Conservation (phyloP, 2,329 filamentous ascomycete species). For the Neocucurbitaria cava region DNA sequence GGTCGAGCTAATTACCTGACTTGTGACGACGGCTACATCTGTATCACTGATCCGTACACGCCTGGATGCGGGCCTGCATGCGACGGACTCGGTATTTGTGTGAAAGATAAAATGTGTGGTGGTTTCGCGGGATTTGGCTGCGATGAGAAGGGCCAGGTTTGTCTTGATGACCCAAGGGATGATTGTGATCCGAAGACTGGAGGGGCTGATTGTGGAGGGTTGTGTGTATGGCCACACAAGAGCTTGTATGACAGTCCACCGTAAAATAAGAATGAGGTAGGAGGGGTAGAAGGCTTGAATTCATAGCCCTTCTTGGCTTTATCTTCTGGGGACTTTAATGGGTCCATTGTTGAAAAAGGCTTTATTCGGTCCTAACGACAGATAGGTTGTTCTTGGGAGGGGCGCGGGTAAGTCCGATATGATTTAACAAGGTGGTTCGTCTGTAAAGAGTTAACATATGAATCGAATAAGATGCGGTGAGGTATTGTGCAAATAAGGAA, state of each 20-base stretch:
- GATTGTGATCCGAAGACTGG: slow-evolving; percentile 50
- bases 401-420: no score
- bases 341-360: no score
- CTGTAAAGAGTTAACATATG: no score
- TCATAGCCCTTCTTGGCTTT: not conserved
- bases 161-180: slow-evolving; percentile 54
- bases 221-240: slow-evolving; percentile 46
- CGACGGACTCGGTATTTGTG: slow-evolving; percentile 45
- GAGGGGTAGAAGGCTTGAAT: not conserved
- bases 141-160: slow-evolving; percentile 38
- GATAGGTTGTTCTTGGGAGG: no score
- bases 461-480: no score
- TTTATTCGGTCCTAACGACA: no score
- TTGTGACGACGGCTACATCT: slow-evolving; percentile 26
- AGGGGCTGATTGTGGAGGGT: slow-evolving; percentile 53
- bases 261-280: not conserved
- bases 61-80: slow-evolving; percentile 42
- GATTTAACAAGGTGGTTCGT: no score
- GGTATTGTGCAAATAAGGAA: no score
- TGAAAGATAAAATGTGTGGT: slow-evolving; percentile 48
- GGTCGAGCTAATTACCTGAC: slow-evolving; percentile 17
- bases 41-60: slow-evolving; percentile 41
- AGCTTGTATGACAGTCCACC: not conserved
- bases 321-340: no score
- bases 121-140: slow-evolving; percentile 51